Percentiles rank a stretch among this genome's conserved stretches.
phyloP scores from a whole-genome alignment of 2,329 filamentous ascomycete genomes.

The Fusarium circinatum region DNA sequence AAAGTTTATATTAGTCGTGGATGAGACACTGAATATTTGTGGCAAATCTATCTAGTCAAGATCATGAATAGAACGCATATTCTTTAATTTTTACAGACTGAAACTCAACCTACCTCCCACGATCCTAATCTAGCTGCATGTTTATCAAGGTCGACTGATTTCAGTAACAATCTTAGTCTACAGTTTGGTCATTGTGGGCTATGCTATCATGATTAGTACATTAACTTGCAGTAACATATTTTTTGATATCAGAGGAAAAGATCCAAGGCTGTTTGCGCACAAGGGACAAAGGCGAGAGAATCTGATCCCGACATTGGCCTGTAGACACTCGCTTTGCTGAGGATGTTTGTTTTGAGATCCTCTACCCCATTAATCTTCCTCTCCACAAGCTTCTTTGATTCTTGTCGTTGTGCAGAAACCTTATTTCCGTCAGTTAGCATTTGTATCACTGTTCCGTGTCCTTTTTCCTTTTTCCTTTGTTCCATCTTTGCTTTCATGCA shows the following conservation, averaged over 20 bases:
- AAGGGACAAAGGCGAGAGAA: neutral
- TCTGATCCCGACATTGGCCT: accelerated
- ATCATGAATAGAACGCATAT: neutral
- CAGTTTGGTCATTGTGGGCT: accelerated
- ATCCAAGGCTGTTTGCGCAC: accelerated
- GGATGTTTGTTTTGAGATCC: neutral
- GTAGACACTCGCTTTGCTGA: accelerated
- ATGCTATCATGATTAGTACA: accelerated
- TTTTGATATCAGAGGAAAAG: accelerated
- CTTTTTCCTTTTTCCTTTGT: neutral
- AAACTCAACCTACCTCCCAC: accelerated
- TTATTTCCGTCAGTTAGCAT: accelerated
- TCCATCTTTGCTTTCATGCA: neutral
- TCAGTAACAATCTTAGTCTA: neutral
- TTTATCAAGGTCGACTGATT: no score
- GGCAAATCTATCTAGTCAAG: accelerated
- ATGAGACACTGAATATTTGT: accelerated
- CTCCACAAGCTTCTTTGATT: no score
- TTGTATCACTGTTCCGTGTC: neutral
- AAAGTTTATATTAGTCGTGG: neutral
- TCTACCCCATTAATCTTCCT: accelerated
- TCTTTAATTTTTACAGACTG: accelerated
- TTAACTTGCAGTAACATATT: no score
- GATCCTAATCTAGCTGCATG: accelerated
- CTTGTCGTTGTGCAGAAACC: accelerated